Conservation (phyloP, 148 eudicot species). For the Rhododendron molle region DNA sequence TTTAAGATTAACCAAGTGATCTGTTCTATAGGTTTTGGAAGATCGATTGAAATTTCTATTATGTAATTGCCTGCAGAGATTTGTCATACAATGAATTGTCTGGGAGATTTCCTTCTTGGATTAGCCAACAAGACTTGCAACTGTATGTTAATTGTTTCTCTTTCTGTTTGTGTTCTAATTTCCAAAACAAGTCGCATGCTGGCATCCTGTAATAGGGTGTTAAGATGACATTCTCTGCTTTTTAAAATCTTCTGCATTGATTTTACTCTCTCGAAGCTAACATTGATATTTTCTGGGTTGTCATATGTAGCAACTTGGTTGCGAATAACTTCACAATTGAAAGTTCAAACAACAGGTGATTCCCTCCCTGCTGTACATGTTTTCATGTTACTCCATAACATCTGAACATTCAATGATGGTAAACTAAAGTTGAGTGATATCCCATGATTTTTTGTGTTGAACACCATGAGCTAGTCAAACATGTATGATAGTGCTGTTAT, state of each 20-base stretch:
- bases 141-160: conserved; percentile 36
- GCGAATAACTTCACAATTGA: conserved; percentile 67
- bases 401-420: background rate
- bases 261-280: background rate
- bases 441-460: too few relatives aligned
- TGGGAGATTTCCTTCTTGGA: conserved; percentile 82
- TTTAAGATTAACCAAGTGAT: background rate
- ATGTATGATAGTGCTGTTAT: background rate
- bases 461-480: background rate
- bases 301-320: conserved; percentile 68
- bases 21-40: background rate
- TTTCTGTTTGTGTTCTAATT: background rate
- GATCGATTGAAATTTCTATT: background rate
- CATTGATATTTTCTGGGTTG: background rate
- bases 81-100: conserved; percentile 77
- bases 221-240: background rate
- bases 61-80: conserved; percentile 61
- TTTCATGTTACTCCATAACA: background rate
- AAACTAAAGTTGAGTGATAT: background rate
- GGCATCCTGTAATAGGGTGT: background rate
- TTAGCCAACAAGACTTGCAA: conserved; percentile 42
- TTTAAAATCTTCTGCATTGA: background rate
- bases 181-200: background rate
- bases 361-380: background rate
- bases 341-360: conserved; percentile 57